Evolutionary conservation across 768 basidiomycete species (phyloP).

Genomic region (Termitomyces sp.): DNA sequence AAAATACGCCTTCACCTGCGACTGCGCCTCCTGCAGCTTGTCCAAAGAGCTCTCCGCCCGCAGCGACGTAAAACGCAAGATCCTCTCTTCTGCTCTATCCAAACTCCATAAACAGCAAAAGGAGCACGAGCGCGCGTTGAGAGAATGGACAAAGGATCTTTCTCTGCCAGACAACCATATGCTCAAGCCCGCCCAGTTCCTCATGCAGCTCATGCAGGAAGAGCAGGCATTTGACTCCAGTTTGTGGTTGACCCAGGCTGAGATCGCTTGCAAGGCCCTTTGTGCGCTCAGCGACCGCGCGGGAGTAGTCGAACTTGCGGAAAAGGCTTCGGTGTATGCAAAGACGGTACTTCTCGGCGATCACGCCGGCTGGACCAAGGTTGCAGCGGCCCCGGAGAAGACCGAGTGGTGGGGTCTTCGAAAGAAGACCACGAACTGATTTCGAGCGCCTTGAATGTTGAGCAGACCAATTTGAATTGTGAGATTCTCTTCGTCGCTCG

Average conservation of each 20-base stretch:
- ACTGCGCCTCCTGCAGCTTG: constrained; percentile 12
- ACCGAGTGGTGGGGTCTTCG: constrained; percentile 15
- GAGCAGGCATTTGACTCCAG: constrained; percentile 6
- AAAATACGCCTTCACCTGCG: constrained; percentile 14
- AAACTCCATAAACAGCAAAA: background rate
- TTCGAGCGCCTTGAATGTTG: background rate
- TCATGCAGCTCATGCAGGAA: constrained; percentile 12
- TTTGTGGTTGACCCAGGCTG: constrained; percentile 11
- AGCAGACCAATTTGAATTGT: background rate
- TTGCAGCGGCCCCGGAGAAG: constrained; percentile 13
- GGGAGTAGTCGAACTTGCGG: constrained; percentile 11
- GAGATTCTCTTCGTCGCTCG: background rate
- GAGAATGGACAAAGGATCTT: constrained; percentile 7
- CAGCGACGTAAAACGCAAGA: constrained; percentile 14
- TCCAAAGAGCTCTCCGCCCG: constrained; percentile 5
- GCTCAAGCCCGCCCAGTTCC: background rate
- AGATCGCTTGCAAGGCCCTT: constrained; percentile 14
- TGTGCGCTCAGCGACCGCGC: constrained; percentile 14
- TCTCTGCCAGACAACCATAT: constrained; percentile 10
- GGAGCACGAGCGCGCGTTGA: constrained; percentile 6
- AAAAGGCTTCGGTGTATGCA: constrained; percentile 8
- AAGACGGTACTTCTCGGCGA: constrained; percentile 1
- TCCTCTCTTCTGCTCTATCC: background rate
- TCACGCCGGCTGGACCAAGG: constrained; percentile 13
- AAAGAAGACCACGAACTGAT: background rate